These are phyloP conservation scores for Zygosaccharomyces sapae DNA, from an alignment of 1,139 yeast genomes.

Conservation along the genomic window DNA sequence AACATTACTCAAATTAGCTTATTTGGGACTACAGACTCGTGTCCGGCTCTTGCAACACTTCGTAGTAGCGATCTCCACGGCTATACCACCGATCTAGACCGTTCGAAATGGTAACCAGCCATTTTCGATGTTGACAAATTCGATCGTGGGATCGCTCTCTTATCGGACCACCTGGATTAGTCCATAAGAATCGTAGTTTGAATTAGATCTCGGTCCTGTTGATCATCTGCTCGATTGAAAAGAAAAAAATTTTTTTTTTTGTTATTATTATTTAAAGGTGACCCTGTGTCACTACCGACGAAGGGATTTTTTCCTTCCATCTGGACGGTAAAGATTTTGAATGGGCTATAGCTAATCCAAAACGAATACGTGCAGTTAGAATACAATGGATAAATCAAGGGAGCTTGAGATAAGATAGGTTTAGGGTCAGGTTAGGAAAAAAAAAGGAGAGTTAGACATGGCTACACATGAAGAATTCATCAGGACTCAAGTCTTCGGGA, in stretches of 20 bases:
- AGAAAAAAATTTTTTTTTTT: too few relatives aligned
- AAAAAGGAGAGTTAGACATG: constrained; percentile 17
- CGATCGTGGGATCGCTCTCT: not conserved
- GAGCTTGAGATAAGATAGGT: not conserved
- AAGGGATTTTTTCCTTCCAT: not conserved
- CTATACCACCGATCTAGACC: not conserved
- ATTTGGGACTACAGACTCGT: too few relatives aligned
- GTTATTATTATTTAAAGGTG: not conserved
- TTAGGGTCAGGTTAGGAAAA: too few relatives aligned
- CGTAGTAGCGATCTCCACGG: not conserved
- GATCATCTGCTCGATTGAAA: too few relatives aligned
- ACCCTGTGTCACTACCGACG: not conserved
- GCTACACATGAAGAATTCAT: constrained; percentile 36
- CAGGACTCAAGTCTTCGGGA: constrained; percentile 61
- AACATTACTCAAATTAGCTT: too few relatives aligned
- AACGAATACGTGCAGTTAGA: not conserved
- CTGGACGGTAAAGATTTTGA: not conserved
- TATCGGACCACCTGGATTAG: not conserved
- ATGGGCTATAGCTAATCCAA: too few relatives aligned
- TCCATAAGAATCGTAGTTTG: not conserved
- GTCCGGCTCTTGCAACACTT: too few relatives aligned
- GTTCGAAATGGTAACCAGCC: not conserved
- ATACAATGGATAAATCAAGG: not conserved
- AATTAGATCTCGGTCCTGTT: too few relatives aligned
- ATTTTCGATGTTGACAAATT: not conserved